Conservation (phyloP, 441 rosid species). For the Lepidium campestre region DNA sequence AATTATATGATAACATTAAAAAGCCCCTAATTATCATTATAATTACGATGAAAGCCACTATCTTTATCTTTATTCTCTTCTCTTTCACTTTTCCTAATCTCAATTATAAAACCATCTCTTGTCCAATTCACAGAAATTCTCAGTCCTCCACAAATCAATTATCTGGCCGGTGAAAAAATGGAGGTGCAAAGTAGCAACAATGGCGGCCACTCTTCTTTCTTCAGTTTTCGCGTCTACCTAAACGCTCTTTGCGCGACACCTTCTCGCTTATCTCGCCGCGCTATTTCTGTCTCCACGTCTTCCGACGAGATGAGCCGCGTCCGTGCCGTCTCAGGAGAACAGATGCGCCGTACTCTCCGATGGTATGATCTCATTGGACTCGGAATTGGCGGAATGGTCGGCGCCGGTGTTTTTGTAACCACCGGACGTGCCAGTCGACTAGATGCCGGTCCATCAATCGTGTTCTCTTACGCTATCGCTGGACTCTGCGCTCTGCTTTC, state of each 20-base stretch:
- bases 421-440: conserved; percentile 60
- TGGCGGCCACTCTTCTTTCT: conserved; percentile 64
- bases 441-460: conserved; percentile 68
- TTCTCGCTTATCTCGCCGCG: conserved; percentile 59
- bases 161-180: conserved; percentile 5
- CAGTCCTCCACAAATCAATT: conserved; percentile 2
- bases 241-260: conserved; percentile 59
- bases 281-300: conserved; percentile 60
- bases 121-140: conserved; percentile 15
- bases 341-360: conserved; percentile 64
- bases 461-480: conserved; percentile 85
- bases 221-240: conserved; percentile 48
- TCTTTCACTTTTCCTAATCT: not conserved
- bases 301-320: conserved; percentile 61
- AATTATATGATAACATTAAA: not conserved
- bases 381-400: conserved; percentile 96
- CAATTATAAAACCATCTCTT: conserved; percentile 2
- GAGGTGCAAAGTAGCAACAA: conserved; percentile 20
- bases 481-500: conserved; percentile 91
- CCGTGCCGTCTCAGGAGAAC: conserved; percentile 51
- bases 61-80: not conserved
- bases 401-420: conserved; percentile 88
- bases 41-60: conserved; percentile 16
- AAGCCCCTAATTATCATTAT: not conserved
- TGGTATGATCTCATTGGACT: conserved; percentile 83